Percentiles rank a stretch among this genome's conserved stretches.
These are phyloP conservation scores for Combretum micranthum DNA, from an alignment of 345 rosid genomes.

Conservation along the genomic window DNA sequence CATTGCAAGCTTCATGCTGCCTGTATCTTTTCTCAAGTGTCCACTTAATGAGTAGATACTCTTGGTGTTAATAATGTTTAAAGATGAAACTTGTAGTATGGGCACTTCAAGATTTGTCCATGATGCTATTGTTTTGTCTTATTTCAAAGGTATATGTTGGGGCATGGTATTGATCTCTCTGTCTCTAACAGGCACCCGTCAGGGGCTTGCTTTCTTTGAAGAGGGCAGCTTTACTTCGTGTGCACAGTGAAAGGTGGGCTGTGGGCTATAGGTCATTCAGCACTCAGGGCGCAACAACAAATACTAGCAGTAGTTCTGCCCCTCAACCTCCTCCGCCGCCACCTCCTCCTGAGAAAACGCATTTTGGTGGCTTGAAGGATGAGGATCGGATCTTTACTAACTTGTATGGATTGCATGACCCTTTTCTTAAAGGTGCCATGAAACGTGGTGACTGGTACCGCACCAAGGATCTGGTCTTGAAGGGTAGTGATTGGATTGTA, in stretches of 20 bases:
- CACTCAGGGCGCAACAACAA: constrained; percentile 58
- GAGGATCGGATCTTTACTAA: constrained; percentile 95
- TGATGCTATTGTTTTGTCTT: too few relatives aligned
- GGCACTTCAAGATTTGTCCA: too few relatives aligned
- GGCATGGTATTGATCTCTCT: too few relatives aligned
- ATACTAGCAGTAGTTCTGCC: constrained; percentile 39
- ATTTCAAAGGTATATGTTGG: too few relatives aligned
- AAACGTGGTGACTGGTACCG: constrained; percentile 93
- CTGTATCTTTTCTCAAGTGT: too few relatives aligned
- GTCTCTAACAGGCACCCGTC: constrained; percentile 54
- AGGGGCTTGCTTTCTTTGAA: constrained; percentile 65
- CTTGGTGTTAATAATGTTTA: too few relatives aligned
- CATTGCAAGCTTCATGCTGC: too few relatives aligned
- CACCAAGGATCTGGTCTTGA: constrained; percentile 91
- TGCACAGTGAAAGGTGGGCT: constrained; percentile 34
- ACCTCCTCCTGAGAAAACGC: constrained; percentile 96
- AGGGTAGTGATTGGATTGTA: constrained; percentile 99
- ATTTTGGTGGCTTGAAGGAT: constrained; percentile 91
- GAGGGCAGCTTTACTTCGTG: constrained; percentile 39
- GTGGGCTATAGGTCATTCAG: constrained; percentile 54
- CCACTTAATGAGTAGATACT: too few relatives aligned
- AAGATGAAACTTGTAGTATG: too few relatives aligned
- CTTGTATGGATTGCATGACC: constrained; percentile 84
- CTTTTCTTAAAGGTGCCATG: constrained; percentile 94
- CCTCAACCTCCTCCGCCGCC: constrained; percentile 53